These are phyloP conservation scores for Penicillium silybi DNA, from an alignment of 495 filamentous ascomycete species.

Conservation along the genomic window DNA sequence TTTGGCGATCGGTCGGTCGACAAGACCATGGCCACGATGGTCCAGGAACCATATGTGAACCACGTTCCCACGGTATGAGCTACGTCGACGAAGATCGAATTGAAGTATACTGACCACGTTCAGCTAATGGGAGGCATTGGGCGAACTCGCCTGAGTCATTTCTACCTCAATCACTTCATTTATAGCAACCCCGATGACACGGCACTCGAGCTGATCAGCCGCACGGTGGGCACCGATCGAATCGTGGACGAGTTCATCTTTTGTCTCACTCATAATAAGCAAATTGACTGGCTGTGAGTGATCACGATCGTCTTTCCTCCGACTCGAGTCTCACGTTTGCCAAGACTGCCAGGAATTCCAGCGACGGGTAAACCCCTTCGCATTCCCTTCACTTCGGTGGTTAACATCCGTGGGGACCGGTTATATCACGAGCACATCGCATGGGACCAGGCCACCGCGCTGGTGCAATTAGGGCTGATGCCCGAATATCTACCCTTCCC, in stretches of 20 bases:
- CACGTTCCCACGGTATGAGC: constrained; percentile 51
- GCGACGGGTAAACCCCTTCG: constrained; percentile 62
- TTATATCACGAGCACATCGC: constrained; percentile 78
- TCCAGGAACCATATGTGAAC: constrained; percentile 57
- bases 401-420: constrained; percentile 71
- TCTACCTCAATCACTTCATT: constrained; percentile 74
- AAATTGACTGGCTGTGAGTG: constrained; percentile 64
- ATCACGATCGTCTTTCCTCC: constrained; percentile 17
- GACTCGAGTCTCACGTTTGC: not conserved
- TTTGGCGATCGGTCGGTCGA: constrained; percentile 39
- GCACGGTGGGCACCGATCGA: constrained; percentile 59
- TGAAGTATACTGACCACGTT: not conserved
- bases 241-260: constrained; percentile 56
- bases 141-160: constrained; percentile 53
- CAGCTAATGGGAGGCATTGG: constrained; percentile 70
- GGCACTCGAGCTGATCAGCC: constrained; percentile 62
- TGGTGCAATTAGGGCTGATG: constrained; percentile 69
- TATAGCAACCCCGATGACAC: constrained; percentile 64
- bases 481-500: constrained; percentile 58
- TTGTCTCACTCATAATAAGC: constrained; percentile 61
- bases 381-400: constrained; percentile 67
- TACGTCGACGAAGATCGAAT: not conserved
- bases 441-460: constrained; percentile 79
- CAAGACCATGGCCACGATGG: constrained; percentile 53
- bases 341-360: constrained; percentile 58